Evolutionary conservation across 768 basidiomycete genomes (phyloP).

Genomic region (Lactarius vividus): DNA sequence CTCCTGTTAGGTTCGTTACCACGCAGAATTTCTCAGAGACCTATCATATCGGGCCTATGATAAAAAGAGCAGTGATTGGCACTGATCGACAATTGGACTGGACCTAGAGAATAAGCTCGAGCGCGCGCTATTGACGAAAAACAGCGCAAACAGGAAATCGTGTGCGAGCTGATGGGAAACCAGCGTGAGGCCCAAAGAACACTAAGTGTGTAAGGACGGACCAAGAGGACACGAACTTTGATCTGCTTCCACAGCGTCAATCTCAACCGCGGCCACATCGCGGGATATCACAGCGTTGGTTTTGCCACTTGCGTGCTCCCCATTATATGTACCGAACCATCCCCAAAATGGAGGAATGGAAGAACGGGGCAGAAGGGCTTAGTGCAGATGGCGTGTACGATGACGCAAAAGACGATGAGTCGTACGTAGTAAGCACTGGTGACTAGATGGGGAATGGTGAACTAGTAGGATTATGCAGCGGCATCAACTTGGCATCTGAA

Average conservation of each 20-base stretch:
- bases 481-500: constrained; percentile 15
- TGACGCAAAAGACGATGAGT: constrained; percentile 34
- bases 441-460: constrained; percentile 57
- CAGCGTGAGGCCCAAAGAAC: constrained; percentile 3
- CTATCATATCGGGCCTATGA: no score
- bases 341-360: constrained; percentile 45
- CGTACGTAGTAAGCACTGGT: constrained; percentile 57
- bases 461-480: constrained; percentile 16
- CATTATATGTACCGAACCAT: constrained; percentile 29
- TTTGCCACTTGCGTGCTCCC: constrained; percentile 19
- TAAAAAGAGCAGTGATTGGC: constrained; percentile 1
- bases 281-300: constrained; percentile 12
- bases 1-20: no score
- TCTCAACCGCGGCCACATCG: constrained; percentile 17
- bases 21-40: no score
- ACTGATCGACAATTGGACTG: constrained; percentile 1
- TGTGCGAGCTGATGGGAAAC: constrained; percentile 11
- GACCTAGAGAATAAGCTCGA: neutral
- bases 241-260: constrained; percentile 23
- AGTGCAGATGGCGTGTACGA: constrained; percentile 60
- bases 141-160: constrained; percentile 13
- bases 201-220: constrained; percentile 1
- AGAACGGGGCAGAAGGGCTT: constrained; percentile 70
- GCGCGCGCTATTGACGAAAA: constrained; percentile 1
- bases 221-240: constrained; percentile 2